These are phyloP conservation scores for Zostera marina DNA, from an alignment of 116 monocot species.

Conservation along the genomic window DNA sequence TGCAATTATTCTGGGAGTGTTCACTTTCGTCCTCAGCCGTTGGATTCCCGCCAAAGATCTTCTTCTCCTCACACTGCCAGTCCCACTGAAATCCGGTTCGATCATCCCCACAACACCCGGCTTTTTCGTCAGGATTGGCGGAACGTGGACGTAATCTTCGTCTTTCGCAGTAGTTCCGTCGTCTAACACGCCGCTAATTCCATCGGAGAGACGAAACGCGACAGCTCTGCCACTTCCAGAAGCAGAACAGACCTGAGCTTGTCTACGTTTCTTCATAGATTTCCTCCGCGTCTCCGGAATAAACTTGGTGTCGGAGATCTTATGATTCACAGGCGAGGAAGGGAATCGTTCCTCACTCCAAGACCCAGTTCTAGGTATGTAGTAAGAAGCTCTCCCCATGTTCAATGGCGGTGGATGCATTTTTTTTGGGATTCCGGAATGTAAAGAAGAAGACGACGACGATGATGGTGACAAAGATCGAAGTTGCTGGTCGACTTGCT, in stretches of 20 bases:
- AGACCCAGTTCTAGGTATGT: conserved; percentile 16
- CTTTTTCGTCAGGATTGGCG: no score
- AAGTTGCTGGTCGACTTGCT: not conserved
- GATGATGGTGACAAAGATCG: not conserved
- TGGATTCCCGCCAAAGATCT: not conserved
- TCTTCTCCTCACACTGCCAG: not conserved
- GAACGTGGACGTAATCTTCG: no score
- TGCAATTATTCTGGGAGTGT: conserved; percentile 6
- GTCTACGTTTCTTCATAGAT: not conserved
- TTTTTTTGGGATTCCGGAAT: not conserved
- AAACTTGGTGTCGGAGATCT: conserved; percentile 18
- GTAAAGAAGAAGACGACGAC: not conserved
- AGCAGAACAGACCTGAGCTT: no score
- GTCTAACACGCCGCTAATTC: conserved; percentile 18
- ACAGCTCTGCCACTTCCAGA: not conserved
- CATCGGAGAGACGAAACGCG: conserved; percentile 2
- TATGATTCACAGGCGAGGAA: conserved; percentile 17
- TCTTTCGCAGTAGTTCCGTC: conserved; percentile 8
- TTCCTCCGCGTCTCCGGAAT: not conserved
- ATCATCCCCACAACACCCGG: no score
- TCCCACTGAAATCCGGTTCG: not conserved
- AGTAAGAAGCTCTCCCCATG: conserved; percentile 46
- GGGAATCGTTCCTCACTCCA: not conserved
- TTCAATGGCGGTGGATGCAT: conserved; percentile 7
- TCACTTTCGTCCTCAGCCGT: not conserved